Percentiles rank a stretch among this genome's conserved stretches.
Conservation (phyloP, 1,139 yeast species). For the Sugiyamaella pinicola region DNA sequence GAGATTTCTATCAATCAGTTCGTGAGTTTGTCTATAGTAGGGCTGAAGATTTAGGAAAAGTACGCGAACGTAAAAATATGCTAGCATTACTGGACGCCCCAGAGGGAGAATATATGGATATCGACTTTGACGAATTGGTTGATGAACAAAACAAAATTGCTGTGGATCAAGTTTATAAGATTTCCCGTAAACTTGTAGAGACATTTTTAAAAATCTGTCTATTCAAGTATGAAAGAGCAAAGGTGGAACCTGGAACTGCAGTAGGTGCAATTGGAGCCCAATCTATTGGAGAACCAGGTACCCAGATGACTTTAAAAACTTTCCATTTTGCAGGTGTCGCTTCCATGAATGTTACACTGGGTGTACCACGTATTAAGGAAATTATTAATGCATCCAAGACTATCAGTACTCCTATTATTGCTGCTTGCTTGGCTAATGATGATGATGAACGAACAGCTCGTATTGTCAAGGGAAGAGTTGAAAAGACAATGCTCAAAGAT, state of each 20-base stretch:
- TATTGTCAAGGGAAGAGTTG: constrained; percentile 96
- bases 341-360: constrained; percentile 96
- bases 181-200: constrained; percentile 61
- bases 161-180: constrained; percentile 72
- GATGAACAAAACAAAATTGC: constrained; percentile 47
- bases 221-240: constrained; percentile 81
- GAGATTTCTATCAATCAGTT: constrained; percentile 76
- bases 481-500: constrained; percentile 85
- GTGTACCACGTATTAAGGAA: constrained; percentile 99
- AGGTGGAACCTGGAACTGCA: constrained; percentile 98
- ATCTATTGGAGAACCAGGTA: constrained; percentile 98
- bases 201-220: constrained; percentile 77
- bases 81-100: constrained; percentile 50
- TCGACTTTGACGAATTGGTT: constrained; percentile 52
- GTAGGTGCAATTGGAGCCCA: constrained; percentile 99
- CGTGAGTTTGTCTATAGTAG: constrained; percentile 61
- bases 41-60: constrained; percentile 57
- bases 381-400: constrained; percentile 95
- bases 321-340: constrained; percentile 99
- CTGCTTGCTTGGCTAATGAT: constrained; percentile 89
- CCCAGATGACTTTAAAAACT: constrained; percentile 98
- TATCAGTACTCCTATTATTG: constrained; percentile 95
- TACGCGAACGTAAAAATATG: constrained; percentile 60
- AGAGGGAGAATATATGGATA: constrained; percentile 43
- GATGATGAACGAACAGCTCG: constrained; percentile 97